A percentile compares a stretch with the other conserved stretches of the same genome.
Conservation (phyloP, 2,329 filamentous ascomycete genomes). For the Dissoconium aciculare region DNA sequence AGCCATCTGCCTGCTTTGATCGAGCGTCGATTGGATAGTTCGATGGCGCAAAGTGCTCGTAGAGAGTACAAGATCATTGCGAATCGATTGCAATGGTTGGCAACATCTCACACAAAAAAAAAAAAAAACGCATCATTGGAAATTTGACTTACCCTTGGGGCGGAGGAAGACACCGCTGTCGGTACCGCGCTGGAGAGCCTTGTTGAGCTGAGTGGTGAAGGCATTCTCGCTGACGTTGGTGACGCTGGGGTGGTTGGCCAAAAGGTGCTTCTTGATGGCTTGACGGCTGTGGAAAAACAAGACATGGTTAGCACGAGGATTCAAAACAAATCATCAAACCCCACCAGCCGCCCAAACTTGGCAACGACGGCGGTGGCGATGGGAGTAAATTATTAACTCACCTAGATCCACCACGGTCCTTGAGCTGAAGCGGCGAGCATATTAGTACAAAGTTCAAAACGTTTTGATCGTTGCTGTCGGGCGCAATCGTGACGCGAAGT, state of each 20-base stretch:
- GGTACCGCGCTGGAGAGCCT: slow-evolving; percentile 64
- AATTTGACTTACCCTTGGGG: slow-evolving; percentile 62
- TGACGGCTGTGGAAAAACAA: slow-evolving; percentile 42
- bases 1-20: too few relatives aligned
- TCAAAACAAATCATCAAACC: slow-evolving; percentile 7
- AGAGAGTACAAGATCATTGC: neutral
- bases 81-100: too few relatives aligned
- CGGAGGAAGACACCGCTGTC: slow-evolving; percentile 77
- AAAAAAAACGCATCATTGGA: slow-evolving; percentile 12
- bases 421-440: slow-evolving; percentile 41
- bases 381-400: slow-evolving; percentile 33
- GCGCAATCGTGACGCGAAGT: slow-evolving; percentile 3
- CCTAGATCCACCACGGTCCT: slow-evolving; percentile 57
- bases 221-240: slow-evolving; percentile 36
- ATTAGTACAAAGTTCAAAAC: slow-evolving; percentile 32
- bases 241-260: slow-evolving; percentile 55
- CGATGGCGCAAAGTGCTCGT: too few relatives aligned
- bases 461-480: slow-evolving; percentile 1
- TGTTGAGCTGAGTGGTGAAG: slow-evolving; percentile 70
- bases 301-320: slow-evolving; percentile 15
- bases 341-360: slow-evolving; percentile 6
- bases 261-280: slow-evolving; percentile 61
- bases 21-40: too few relatives aligned
- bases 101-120: too few relatives aligned
- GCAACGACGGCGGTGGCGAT: slow-evolving; percentile 16